Evolutionary conservation across 2,329 filamentous ascomycete species (phyloP), one percentile per base, ranked within the genome.

Genomic region (Pestalotiopsis fici): DNA sequence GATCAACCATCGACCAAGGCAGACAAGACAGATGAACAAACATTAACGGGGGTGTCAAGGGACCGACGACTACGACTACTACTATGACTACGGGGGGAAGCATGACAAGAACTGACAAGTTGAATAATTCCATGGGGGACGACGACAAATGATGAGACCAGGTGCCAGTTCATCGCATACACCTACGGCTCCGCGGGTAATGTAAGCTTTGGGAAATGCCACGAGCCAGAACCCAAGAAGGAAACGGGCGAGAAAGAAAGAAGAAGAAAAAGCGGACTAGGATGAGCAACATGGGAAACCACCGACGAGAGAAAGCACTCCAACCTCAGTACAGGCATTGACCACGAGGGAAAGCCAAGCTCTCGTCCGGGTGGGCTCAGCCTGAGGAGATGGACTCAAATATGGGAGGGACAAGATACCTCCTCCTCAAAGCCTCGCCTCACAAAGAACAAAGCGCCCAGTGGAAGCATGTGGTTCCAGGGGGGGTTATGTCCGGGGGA

Each of bases 171-270:
- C 43, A 50, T 50, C n/a, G 43, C 18, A 47, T 47, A n/a, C 18
- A 47, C 18, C 13, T 47, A 50, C 59, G 27, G n/a, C 59, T 21
- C 31, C 31, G 13, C n/a, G n/a, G 55, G 55, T 23, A 31, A 25
- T 15, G 55, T 15, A 59, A 57, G 55, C 55, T 57, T 57, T 31
- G 27, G 57, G 57, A 59, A 59, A 59, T 59, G 27, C 47, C 61
- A 64, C 61, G 61, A 55, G 61, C 61, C 61, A 64, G 25, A 64
- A 23, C 28, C 39, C 23, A 64, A 64, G 27, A 64, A 27, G 47
- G 61, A 56, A 64, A 64, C 43, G 39, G 25, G 31, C 61, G 18
- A 56, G 61, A 64, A 35, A 12, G 18, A 18, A 60, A 23, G 15
- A 60, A 23, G 21, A 21, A 35, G 11, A 37, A 60, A 60, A 39